These are phyloP conservation scores for Aureobasidium sp. DNA, from an alignment of 2,329 filamentous ascomycete genomes.

Conservation along the genomic window DNA sequence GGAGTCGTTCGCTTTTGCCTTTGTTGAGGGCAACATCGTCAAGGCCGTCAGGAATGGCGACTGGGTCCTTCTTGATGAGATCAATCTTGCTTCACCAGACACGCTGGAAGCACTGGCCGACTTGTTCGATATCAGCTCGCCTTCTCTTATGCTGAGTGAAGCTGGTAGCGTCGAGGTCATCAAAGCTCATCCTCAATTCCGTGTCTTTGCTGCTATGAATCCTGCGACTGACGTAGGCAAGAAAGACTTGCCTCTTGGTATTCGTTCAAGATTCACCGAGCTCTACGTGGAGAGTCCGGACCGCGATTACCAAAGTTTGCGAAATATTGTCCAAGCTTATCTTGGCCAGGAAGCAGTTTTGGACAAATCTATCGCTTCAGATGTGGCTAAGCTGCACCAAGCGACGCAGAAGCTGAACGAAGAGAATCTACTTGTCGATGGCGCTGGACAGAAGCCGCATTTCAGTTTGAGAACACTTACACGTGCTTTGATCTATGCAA, in stretches of 20 bases:
- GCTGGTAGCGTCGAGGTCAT: constrained; percentile 89
- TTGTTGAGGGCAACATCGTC: constrained; percentile 91
- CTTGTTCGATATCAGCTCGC: constrained; percentile 64
- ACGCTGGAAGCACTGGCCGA: constrained; percentile 91
- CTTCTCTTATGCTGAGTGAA: constrained; percentile 84
- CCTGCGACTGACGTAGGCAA: constrained; percentile 97
- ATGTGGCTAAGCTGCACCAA: constrained; percentile 81
- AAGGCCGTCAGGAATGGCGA: constrained; percentile 94
- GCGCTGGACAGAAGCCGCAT: constrained; percentile 90
- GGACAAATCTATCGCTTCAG: constrained; percentile 64
- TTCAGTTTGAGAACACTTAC: constrained; percentile 95
- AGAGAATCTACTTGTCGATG: constrained; percentile 81
- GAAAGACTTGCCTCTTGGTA: constrained; percentile 78
- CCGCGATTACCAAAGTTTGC: constrained; percentile 72
- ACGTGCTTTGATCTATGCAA: constrained; percentile 78
- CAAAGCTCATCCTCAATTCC: constrained; percentile 81
- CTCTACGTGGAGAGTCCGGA: constrained; percentile 91
- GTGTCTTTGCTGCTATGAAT: constrained; percentile 98
- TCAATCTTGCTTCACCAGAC: constrained; percentile 91
- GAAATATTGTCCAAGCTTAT: constrained; percentile 83
- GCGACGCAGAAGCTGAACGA: constrained; percentile 75
- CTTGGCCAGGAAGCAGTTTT: constrained; percentile 60
- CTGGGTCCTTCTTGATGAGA: constrained; percentile 95
- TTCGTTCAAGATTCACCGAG: constrained; percentile 90
- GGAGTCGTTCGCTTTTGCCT: constrained; percentile 82